Evolutionary conservation across 2,329 filamentous ascomycete genomes (phyloP).

Genomic region (Phoma sp.): DNA sequence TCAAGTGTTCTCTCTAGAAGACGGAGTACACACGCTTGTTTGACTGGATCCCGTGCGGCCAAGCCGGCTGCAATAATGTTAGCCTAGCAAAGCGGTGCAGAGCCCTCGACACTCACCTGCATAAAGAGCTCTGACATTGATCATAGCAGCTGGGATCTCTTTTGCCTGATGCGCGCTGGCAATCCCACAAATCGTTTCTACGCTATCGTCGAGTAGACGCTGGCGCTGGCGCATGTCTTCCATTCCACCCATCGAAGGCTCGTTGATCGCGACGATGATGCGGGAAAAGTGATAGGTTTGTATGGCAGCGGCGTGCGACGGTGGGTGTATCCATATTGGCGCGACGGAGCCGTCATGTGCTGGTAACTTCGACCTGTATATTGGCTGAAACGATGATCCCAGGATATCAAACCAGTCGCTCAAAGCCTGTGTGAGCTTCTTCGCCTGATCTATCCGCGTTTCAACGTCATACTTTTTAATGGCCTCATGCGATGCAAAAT

Average conservation of each 20-base stretch:
- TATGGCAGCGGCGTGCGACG: constrained; percentile 52
- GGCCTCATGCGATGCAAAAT: constrained; percentile 61
- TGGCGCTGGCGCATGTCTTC: constrained; percentile 56
- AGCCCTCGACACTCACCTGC: constrained; percentile 27
- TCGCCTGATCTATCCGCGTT: constrained; percentile 55
- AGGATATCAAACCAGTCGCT: constrained; percentile 57
- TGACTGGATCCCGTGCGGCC: constrained; percentile 37
- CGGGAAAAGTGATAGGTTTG: constrained; percentile 61
- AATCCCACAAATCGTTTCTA: constrained; percentile 58
- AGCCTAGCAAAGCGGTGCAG: not conserved
- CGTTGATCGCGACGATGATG: constrained; percentile 60
- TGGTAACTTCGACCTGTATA: constrained; percentile 39
- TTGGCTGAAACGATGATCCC: constrained; percentile 53
- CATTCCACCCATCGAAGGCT: constrained; percentile 58
- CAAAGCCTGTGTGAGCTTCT: constrained; percentile 55
- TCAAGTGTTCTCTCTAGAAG: constrained; percentile 38
- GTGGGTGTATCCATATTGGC: constrained; percentile 40
- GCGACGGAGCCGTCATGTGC: constrained; percentile 23
- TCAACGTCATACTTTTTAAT: constrained; percentile 50
- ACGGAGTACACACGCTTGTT: constrained; percentile 33
- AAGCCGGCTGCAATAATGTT: constrained; percentile 32
- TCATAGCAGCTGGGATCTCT: constrained; percentile 36
- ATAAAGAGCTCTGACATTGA: constrained; percentile 38
- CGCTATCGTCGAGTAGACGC: constrained; percentile 54
- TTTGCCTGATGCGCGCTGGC: constrained; percentile 49